Base-by-base conservation (phyloP, 1,284 basidiomycete genomes). In the Cerioporus squamosus region DNA sequence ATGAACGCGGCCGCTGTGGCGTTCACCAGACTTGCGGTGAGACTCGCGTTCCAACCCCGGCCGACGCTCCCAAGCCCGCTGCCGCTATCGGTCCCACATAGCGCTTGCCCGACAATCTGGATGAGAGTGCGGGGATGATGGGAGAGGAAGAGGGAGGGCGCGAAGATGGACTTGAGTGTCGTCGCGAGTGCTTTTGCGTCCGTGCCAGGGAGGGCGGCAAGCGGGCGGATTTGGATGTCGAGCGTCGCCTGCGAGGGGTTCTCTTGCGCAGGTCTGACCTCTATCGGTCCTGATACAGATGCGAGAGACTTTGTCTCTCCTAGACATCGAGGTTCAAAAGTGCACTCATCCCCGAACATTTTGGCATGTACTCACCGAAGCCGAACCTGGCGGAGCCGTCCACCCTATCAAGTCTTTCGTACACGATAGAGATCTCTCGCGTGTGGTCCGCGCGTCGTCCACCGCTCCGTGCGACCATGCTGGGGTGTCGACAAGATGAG, bases 281-380 rank as follows among this genome's bases (percentile, higher is more conserved):
- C 85, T 44, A 91, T 86, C n/a, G 91, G 91, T 0, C 91, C 90
- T 9, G 89, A 90, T 31, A 91, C 71, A 6, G 90, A 91, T 7
- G 87, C 83, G 24, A 92, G 72, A 1, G 84, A 81, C 48, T 74
- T 68, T 5, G 80, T 81, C 23, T 77, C 70, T 39, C 82, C 82
- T 83, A 63, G 26, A 20, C 9, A 40, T 14, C 22, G 43, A 53
- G 49, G 57, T 38, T 33, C 26, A 15, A 12, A n/a, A n/a, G 24
- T 44, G 45, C 38, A 22, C 26, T 43, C 43, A 39, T 56, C 43
- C 15, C 20, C 8, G 17, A 45, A 44, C 40, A 38, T 51, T 40
- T 46, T 23, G 43, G 24, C 29, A 38, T 18, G 47, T 24, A 65
- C 76, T 62, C 62, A 82, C 86, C 86, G 63, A 88, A 87, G 17